Conservation (phyloP, 139 green algal species). For the Chlamydomonas eustigma region DNA sequence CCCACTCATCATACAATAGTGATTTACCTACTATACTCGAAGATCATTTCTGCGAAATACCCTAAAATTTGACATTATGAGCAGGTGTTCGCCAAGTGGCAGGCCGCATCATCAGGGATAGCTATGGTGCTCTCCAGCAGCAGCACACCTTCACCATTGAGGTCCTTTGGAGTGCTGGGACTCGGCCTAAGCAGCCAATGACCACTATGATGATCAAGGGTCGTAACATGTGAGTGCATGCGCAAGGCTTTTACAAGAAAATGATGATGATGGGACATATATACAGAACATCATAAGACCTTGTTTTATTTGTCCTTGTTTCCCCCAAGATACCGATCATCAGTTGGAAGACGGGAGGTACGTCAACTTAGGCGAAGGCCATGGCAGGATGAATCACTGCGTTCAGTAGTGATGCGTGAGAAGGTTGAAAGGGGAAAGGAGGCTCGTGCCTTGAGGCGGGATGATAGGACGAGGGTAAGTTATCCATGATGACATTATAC, state of each 20-base stretch:
- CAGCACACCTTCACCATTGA: not conserved
- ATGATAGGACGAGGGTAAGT: too few relatives aligned
- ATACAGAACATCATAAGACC: too few relatives aligned
- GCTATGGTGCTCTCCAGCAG: not conserved
- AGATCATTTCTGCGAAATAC: too few relatives aligned
- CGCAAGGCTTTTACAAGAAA: not conserved
- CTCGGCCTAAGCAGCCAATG: not conserved
- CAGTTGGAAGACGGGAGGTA: not conserved
- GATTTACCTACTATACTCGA: too few relatives aligned
- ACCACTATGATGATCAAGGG: not conserved
- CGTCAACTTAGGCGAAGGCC: not conserved
- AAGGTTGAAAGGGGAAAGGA: not conserved
- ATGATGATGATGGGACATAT: not conserved
- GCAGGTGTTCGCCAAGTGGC: not conserved
- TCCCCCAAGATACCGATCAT: not conserved
- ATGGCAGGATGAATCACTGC: not conserved
- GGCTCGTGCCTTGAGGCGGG: too few relatives aligned
- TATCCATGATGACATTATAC: too few relatives aligned
- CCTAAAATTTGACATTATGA: too few relatives aligned
- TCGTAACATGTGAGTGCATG: not conserved
- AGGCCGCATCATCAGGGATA: not conserved
- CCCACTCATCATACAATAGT: too few relatives aligned
- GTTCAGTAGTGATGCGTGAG: not conserved
- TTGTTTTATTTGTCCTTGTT: too few relatives aligned
- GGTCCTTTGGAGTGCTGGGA: not conserved